These are phyloP conservation scores for Diutina mesorugosa DNA, from an alignment of 1,139 yeast genomes.

Conservation along the genomic window DNA sequence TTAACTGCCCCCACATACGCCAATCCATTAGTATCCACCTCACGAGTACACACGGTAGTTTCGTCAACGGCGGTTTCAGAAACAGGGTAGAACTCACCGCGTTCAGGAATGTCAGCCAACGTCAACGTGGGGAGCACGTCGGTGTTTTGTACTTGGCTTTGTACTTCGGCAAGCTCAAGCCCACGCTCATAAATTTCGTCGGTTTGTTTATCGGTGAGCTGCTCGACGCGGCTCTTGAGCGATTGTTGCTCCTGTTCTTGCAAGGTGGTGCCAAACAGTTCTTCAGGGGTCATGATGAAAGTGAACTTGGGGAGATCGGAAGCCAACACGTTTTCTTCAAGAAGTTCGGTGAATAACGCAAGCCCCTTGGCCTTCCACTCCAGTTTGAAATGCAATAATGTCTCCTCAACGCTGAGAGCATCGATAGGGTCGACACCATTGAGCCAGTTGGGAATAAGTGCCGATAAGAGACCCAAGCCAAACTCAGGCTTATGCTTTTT, in stretches of 20 bases:
- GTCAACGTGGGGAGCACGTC: slow-evolving; percentile 70
- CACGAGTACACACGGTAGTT: slow-evolving; percentile 27
- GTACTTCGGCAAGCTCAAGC: slow-evolving; percentile 43
- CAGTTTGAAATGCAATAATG: slow-evolving; percentile 43
- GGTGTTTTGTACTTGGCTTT: slow-evolving; percentile 46
- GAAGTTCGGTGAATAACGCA: slow-evolving; percentile 41
- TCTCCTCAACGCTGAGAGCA: slow-evolving; percentile 49
- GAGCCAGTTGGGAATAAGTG: slow-evolving; percentile 74
- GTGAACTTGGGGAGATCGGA: slow-evolving; percentile 41
- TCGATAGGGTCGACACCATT: slow-evolving; percentile 65
- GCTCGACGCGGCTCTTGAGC: slow-evolving; percentile 28
- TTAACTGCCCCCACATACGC: slow-evolving; percentile 55
- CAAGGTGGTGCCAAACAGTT: slow-evolving; percentile 34
- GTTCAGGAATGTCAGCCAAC: slow-evolving; percentile 56
- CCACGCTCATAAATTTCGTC: slow-evolving; percentile 51
- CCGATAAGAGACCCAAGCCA: slow-evolving; percentile 68
- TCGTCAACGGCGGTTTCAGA: slow-evolving; percentile 15
- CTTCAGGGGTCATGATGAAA: slow-evolving; percentile 67
- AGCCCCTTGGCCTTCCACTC: slow-evolving; percentile 47
- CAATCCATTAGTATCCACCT: slow-evolving; percentile 63
- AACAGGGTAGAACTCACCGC: slow-evolving; percentile 29
- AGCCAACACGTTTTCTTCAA: slow-evolving; percentile 37
- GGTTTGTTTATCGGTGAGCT: slow-evolving; percentile 43
- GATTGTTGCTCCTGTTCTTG: slow-evolving; percentile 43
- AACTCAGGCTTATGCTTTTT: slow-evolving; percentile 85